A percentile compares a stretch with the other conserved stretches of the same genome.
Evolutionary conservation across 1,284 basidiomycete genomes (phyloP).

Genomic region (Spongispora temasekensis): DNA sequence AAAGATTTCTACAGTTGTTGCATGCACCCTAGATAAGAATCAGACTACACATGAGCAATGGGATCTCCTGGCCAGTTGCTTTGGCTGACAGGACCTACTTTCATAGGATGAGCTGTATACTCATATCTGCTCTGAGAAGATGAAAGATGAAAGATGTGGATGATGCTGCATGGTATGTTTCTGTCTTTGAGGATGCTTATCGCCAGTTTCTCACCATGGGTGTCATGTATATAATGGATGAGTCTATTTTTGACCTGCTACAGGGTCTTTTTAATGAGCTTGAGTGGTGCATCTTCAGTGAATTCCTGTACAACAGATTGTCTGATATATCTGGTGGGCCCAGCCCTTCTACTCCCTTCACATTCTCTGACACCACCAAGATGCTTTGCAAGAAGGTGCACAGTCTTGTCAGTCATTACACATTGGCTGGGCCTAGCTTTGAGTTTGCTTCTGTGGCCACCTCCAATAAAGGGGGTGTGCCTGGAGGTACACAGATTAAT

Average conservation of each 20-base stretch:
- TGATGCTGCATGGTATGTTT: neutral
- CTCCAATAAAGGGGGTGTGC: no score
- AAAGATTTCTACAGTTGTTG: no score
- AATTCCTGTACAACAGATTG: neutral
- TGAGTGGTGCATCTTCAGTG: neutral
- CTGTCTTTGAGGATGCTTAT: neutral
- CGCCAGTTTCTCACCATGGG: neutral
- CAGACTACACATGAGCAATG: neutral
- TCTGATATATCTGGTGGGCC: no score
- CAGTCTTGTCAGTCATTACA: no score
- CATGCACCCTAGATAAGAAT: no score
- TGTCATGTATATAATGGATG: neutral
- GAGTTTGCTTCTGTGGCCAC: no score
- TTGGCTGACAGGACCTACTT: neutral
- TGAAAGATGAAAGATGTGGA: conserved; percentile 6
- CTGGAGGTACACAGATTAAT: no score
- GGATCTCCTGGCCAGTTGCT: neutral
- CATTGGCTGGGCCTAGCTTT: no score
- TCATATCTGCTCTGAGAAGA: neutral
- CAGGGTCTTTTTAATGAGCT: neutral
- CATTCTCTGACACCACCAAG: no score
- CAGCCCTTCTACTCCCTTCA: no score
- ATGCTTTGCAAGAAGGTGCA: no score
- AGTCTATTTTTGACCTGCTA: conserved; percentile 1
- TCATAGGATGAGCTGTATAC: neutral